Evolutionary conservation across 129 eudicot species (phyloP).

Genomic region (Cynara cardunculus): DNA sequence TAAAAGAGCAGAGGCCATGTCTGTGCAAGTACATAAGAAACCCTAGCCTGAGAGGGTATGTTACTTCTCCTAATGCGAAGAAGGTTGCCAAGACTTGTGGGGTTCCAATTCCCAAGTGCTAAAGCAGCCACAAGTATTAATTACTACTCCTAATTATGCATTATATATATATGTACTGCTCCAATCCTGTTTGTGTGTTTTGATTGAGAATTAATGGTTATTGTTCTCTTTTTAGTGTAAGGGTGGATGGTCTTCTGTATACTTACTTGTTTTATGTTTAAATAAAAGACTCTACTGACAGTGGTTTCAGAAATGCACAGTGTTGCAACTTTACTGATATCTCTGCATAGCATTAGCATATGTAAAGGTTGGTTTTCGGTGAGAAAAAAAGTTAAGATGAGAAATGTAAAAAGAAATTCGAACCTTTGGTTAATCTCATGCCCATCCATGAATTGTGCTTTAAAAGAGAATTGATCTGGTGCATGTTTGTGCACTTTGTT

Average conservation of each 20-base stretch:
- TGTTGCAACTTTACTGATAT: background rate
- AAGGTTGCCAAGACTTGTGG: slow-evolving; percentile 40
- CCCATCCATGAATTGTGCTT: too few species aligned
- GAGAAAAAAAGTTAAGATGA: too few species aligned
- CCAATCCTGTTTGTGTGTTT: background rate
- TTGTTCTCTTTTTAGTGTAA: background rate
- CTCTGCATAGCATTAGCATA: background rate
- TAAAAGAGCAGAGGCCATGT: slow-evolving; percentile 46
- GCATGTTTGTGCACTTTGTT: too few species aligned
- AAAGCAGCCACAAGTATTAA: background rate
- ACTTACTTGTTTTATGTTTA: background rate
- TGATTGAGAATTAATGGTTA: background rate
- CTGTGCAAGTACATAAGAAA: slow-evolving; percentile 41
- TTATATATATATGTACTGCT: slow-evolving; percentile 7
- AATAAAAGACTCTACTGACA: background rate
- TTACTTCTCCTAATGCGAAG: slow-evolving; percentile 35
- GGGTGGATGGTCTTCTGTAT: background rate
- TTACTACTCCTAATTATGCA: background rate
- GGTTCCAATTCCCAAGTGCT: slow-evolving; percentile 43
- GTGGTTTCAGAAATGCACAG: background rate
- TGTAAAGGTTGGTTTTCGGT: too few species aligned
- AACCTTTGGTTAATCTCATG: too few species aligned
- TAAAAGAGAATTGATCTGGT: too few species aligned
- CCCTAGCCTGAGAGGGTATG: slow-evolving; percentile 29
- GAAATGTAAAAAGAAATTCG: too few species aligned